Percentiles rank a stretch among this genome's conserved stretches.
phyloP scores from a whole-genome alignment of 164 flowering plant species.

The Saururus chinensis region DNA sequence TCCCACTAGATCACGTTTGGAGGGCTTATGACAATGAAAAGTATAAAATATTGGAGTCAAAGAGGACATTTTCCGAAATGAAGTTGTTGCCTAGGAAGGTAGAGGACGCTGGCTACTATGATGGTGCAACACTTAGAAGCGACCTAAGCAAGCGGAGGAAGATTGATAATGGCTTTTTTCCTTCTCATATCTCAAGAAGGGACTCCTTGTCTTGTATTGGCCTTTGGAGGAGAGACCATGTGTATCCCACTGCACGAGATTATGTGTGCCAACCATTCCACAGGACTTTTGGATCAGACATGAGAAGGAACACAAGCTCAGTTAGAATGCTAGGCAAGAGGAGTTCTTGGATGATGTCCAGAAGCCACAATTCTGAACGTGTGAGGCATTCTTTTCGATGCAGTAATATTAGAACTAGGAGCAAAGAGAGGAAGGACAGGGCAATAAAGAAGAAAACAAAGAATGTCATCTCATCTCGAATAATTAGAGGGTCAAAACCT shows the following conservation, averaged over 20 bases:
- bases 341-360: no score
- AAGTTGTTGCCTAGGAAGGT: constrained; percentile 14
- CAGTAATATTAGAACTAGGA: no score
- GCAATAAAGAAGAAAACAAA: no score
- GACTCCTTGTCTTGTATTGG: constrained; percentile 8
- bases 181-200: constrained; percentile 15
- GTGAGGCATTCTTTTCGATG: no score
- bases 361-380: no score
- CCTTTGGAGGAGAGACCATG: constrained; percentile 6
- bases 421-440: no score
- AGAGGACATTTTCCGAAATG: constrained; percentile 23
- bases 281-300: constrained; percentile 29
- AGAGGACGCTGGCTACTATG: constrained; percentile 9
- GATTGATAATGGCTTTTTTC: constrained; percentile 10
- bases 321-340: no score
- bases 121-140: no score
- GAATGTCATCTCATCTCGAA: no score
- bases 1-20: no score
- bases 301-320: constrained; percentile 12
- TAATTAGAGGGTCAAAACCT: constrained; percentile 10
- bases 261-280: constrained; percentile 6
- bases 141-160: constrained; percentile 29
- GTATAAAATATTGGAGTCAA: no score
- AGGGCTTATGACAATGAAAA: no score
- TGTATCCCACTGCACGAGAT: constrained; percentile 15